phyloP scores from a whole-genome alignment of 2,329 filamentous ascomycete species.

The Diaporthe sp. region DNA sequence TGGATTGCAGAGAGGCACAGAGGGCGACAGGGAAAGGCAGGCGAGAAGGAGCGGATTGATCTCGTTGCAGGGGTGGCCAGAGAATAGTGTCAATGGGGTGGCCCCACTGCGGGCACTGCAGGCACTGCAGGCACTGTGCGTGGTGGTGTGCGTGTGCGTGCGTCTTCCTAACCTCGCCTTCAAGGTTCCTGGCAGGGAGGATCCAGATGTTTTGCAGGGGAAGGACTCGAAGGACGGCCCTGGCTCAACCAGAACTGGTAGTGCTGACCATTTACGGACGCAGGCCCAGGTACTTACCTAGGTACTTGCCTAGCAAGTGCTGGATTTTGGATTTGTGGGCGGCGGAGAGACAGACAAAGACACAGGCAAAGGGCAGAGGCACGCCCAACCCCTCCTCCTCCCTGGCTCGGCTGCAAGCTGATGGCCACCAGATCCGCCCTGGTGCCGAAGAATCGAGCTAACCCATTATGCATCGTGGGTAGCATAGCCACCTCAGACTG shows the following conservation, averaged over 20 bases:
- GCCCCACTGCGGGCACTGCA: conserved; percentile 5
- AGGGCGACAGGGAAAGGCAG: conserved; percentile 20
- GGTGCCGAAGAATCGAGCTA: background rate
- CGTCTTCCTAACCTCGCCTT: background rate
- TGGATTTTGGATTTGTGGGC: too few species aligned
- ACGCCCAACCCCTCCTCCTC: background rate
- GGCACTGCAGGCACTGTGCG: conserved; percentile 16
- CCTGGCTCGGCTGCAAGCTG: background rate
- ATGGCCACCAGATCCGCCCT: background rate
- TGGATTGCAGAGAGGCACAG: conserved; percentile 19
- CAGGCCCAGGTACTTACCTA: too few species aligned
- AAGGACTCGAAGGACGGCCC: conserved; percentile 19
- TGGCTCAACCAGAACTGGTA: conserved; percentile 13
- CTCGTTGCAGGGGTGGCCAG: conserved; percentile 13
- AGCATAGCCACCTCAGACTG: conserved; percentile 25
- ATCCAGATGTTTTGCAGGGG: background rate
- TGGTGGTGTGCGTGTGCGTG: background rate
- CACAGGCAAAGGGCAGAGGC: too few species aligned
- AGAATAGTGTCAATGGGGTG: conserved; percentile 9
- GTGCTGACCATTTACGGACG: background rate
- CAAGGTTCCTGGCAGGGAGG: conserved; percentile 8
- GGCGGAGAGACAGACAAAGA: too few species aligned
- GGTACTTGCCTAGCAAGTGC: too few species aligned
- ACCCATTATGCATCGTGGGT: conserved; percentile 1
- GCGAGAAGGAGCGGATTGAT: conserved; percentile 29